Evolutionary conservation across 371 early-diverging fungal genomes (phyloP).

Genomic region (Zopfochytrium polystomum): DNA sequence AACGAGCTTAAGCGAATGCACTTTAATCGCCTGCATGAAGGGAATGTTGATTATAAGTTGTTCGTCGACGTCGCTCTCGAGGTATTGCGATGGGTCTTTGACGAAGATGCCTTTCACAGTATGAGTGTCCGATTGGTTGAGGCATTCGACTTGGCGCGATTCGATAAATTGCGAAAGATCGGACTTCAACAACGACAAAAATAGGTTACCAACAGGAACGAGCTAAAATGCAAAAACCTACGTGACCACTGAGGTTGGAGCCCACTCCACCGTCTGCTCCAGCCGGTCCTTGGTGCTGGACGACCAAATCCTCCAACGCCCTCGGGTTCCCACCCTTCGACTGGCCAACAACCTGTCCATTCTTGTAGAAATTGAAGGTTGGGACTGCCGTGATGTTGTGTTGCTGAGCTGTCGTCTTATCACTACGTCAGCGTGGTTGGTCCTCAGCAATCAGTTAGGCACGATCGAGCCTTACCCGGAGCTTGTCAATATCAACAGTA

Average conservation of each 20-base stretch:
- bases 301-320: conserved; percentile 29
- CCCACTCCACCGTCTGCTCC: not conserved
- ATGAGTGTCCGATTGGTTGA: conserved; percentile 78
- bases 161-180: conserved; percentile 70
- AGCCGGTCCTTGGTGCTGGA: conserved; percentile 3
- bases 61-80: conserved; percentile 92
- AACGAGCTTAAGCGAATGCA: conserved; percentile 81
- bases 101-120: conserved; percentile 74
- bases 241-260: not conserved
- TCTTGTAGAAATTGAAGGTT: conserved; percentile 61
- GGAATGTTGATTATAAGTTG: conserved; percentile 83
- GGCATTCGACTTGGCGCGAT: conserved; percentile 75
- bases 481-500: conserved; percentile 43
- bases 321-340: conserved; percentile 65
- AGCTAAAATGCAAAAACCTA: conserved; percentile 7
- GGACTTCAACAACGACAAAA: conserved; percentile 36
- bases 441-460: too few relatives aligned
- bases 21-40: conserved; percentile 86
- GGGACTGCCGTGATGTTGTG: conserved; percentile 43
- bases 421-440: not conserved
- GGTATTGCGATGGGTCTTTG: conserved; percentile 53
- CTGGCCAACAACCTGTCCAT: conserved; percentile 60
- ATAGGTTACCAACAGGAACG: not conserved
- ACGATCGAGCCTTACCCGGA: too few relatives aligned
- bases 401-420: conserved; percentile 30